Base-by-base conservation (phyloP, 768 basidiomycete genomes). In the Jaapia argillacea region DNA sequence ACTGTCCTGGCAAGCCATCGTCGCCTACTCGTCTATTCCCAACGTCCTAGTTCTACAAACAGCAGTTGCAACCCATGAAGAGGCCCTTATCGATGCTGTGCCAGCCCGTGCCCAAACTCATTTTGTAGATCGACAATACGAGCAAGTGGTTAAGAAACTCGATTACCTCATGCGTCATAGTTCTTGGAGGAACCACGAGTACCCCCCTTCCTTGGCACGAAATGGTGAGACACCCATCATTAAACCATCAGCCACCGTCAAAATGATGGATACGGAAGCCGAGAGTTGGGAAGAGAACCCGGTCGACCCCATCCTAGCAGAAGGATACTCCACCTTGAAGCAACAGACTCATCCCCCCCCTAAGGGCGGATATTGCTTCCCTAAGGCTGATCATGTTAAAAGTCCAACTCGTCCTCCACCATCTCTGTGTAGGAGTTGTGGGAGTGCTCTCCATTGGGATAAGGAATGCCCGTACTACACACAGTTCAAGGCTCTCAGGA, bases 11-110 rank as follows among this genome's bases (percentile, higher is more conserved):
- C 10, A 10, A 16, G 31, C 31, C 10, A 33, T 33, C 16, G 31
- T 33, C 10, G 31, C 10, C 31, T 10, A 10, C 16, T 33, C 31
- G 16, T 10, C 10, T 10, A 33, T 45, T 58, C n/a, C n/a, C n/a
- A n/a, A n/a, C n/a, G n/a, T n/a, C n/a, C n/a, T n/a, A n/a, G n/a
- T n/a, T n/a, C n/a, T n/a, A n/a, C n/a, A n/a, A n/a, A n/a, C n/a
- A n/a, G n/a, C n/a, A n/a, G n/a, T n/a, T n/a, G n/a, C n/a, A n/a
- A n/a, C n/a, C n/a, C n/a, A n/a, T n/a, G n/a, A n/a, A n/a, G n/a
- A n/a, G n/a, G n/a, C n/a, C n/a, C n/a, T n/a, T n/a, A n/a, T n/a
- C n/a, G n/a, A n/a, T n/a, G n/a, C n/a, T n/a, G n/a, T n/a, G n/a
- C n/a, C n/a, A n/a, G n/a, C 31, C 31, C 10, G 31, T 16, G 10